Conservation (phyloP, 2,329 filamentous ascomycete genomes). For the Gliomastix tumulicola region DNA sequence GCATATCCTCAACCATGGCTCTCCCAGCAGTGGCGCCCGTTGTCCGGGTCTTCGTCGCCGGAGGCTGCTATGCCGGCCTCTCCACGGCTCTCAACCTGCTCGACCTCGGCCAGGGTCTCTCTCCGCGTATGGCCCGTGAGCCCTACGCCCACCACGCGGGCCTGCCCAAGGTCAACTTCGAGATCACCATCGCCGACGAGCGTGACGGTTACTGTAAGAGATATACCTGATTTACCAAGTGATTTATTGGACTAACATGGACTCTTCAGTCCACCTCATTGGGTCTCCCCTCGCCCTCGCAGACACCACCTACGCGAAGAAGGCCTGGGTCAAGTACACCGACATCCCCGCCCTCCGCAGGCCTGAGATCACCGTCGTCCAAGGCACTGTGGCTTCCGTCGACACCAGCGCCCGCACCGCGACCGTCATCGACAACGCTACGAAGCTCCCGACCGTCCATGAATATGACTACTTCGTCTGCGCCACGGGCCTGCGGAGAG, state of each 20-base stretch:
- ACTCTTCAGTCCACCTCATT: constrained; percentile 63
- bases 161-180: constrained; percentile 44
- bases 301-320: constrained; percentile 53
- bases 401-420: constrained; percentile 54
- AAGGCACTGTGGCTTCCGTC: constrained; percentile 56
- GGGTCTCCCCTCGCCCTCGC: constrained; percentile 68
- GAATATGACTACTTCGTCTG: constrained; percentile 72
- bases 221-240: not conserved
- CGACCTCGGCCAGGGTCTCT: constrained; percentile 53
- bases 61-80: constrained; percentile 68
- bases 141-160: constrained; percentile 30
- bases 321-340: constrained; percentile 63
- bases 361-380: constrained; percentile 47
- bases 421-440: constrained; percentile 40
- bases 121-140: constrained; percentile 34
- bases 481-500: constrained; percentile 61
- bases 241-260: constrained; percentile 4
- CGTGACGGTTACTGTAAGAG: constrained; percentile 74
- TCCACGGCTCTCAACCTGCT: constrained; percentile 60
- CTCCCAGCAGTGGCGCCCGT: no score
- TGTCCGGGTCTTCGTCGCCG: constrained; percentile 59
- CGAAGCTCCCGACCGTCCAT: constrained; percentile 32
- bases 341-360: constrained; percentile 61
- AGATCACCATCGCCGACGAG: constrained; percentile 71
- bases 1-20: no score